These are phyloP conservation scores for Ascomycota sp. DNA, from an alignment of 2,329 filamentous ascomycete genomes.

Conservation along the genomic window DNA sequence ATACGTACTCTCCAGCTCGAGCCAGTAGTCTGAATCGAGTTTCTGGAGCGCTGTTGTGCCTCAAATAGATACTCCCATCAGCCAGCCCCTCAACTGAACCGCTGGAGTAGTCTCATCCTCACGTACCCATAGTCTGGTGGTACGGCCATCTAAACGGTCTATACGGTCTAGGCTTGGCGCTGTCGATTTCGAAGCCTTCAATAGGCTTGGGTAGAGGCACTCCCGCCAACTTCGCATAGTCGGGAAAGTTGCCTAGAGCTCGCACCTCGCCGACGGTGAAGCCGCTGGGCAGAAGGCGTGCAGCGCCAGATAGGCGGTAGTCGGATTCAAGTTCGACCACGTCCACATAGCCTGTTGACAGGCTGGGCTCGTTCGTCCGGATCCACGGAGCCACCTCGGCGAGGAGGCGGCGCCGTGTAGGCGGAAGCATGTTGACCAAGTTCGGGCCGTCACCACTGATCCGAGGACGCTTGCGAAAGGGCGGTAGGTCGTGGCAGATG, in stretches of 20 bases:
- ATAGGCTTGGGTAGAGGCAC: slow-evolving; percentile 45
- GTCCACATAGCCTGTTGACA: not conserved
- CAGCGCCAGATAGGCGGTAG: slow-evolving; percentile 9
- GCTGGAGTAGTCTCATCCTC: not conserved
- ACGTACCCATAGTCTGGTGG: slow-evolving; percentile 64
- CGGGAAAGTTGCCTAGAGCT: slow-evolving; percentile 49
- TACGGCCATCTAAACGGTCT: slow-evolving; percentile 61
- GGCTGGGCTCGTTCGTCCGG: too few relatives aligned
- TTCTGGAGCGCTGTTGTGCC: slow-evolving; percentile 42
- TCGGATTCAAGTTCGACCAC: slow-evolving; percentile 6
- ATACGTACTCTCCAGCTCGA: slow-evolving; percentile 67
- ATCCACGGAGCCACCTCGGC: too few relatives aligned
- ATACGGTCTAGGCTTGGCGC: slow-evolving; percentile 47
- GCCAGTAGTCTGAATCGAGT: slow-evolving; percentile 64
- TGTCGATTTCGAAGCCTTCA: slow-evolving; percentile 41
- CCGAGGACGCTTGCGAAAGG: too few relatives aligned
- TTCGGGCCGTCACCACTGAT: too few relatives aligned
- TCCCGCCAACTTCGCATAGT: slow-evolving; percentile 49
- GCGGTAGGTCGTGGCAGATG: too few relatives aligned
- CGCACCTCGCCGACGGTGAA: slow-evolving; percentile 46
- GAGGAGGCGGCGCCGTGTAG: too few relatives aligned
- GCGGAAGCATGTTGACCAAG: too few relatives aligned
- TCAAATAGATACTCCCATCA: not conserved
- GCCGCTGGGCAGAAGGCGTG: slow-evolving; percentile 36
- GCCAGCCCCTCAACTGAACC: not conserved